Conservation (phyloP, 257 asterid genomes). For the Solanum lignicaule region DNA sequence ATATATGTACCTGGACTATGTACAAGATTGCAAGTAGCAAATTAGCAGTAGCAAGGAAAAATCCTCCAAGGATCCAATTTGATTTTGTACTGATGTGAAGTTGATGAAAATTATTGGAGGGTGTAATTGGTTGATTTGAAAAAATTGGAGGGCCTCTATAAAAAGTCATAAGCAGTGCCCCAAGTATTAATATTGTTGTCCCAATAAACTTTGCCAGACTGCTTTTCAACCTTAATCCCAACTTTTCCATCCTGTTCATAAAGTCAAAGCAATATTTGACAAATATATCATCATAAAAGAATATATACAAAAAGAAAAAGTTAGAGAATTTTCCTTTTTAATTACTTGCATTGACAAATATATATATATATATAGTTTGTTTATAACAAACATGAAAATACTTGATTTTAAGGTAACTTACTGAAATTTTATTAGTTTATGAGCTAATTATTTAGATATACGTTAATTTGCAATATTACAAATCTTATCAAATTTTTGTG, state of each 20-base stretch:
- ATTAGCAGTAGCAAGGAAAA: background rate
- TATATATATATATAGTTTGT: too few relatives aligned
- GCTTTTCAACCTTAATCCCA: background rate
- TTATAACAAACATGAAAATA: too few relatives aligned
- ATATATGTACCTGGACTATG: background rate
- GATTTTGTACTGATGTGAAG: background rate
- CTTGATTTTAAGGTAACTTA: too few relatives aligned
- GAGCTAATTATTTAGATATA: too few relatives aligned
- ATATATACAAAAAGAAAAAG: background rate
- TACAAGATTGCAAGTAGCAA: background rate
- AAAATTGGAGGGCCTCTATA: background rate
- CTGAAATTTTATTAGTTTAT: too few relatives aligned
- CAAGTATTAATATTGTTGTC: background rate
- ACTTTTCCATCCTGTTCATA: background rate
- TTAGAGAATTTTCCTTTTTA: too few relatives aligned
- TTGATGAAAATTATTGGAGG: background rate
- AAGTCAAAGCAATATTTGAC: background rate
- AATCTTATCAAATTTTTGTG: too few relatives aligned
- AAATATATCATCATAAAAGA: background rate
- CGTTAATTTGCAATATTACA: fast-evolving
- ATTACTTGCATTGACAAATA: too few relatives aligned
- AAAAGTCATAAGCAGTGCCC: background rate
- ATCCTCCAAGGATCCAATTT: background rate
- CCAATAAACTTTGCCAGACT: background rate
- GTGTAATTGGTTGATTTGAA: background rate